Evolutionary conservation across 352 stramenopile species (phyloP).

Genomic region (Pythium rishiriense): DNA sequence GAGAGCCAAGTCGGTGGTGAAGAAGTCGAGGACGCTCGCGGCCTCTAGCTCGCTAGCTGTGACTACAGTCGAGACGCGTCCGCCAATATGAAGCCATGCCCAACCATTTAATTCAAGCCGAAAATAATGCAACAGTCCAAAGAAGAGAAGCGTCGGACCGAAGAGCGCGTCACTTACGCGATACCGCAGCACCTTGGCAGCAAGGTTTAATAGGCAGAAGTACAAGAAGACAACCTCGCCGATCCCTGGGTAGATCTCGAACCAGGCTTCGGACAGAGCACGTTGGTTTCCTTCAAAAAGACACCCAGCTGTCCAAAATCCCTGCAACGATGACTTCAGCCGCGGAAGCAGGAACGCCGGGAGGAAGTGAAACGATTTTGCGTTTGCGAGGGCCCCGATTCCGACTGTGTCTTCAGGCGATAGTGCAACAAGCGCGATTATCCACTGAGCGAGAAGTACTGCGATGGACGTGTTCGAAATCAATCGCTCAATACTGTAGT

Average conservation of each 20-base stretch:
- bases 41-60: constrained; percentile 33
- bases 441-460: constrained; percentile 34
- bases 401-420: constrained; percentile 10
- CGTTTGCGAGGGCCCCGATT: constrained; percentile 22
- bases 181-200: constrained; percentile 37
- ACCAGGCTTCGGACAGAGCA: constrained; percentile 41
- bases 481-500: constrained; percentile 32
- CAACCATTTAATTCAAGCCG: constrained; percentile 27
- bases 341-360: constrained; percentile 34
- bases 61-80: constrained; percentile 32
- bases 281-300: constrained; percentile 48
- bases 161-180: constrained; percentile 42
- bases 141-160: constrained; percentile 36
- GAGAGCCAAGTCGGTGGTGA: constrained; percentile 31
- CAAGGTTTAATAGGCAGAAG: constrained; percentile 32
- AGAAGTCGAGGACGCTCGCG: constrained; percentile 35
- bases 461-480: constrained; percentile 36
- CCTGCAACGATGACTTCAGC: constrained; percentile 40
- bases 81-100: constrained; percentile 21
- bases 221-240: constrained; percentile 41
- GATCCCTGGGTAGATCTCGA: constrained; percentile 41
- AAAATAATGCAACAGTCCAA: constrained; percentile 39
- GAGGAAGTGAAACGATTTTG: constrained; percentile 23
- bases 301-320: constrained; percentile 40
- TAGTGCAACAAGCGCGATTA: constrained; percentile 11